Conservation (phyloP, 2,329 filamentous ascomycete genomes). For the Trichoderma sp. region DNA sequence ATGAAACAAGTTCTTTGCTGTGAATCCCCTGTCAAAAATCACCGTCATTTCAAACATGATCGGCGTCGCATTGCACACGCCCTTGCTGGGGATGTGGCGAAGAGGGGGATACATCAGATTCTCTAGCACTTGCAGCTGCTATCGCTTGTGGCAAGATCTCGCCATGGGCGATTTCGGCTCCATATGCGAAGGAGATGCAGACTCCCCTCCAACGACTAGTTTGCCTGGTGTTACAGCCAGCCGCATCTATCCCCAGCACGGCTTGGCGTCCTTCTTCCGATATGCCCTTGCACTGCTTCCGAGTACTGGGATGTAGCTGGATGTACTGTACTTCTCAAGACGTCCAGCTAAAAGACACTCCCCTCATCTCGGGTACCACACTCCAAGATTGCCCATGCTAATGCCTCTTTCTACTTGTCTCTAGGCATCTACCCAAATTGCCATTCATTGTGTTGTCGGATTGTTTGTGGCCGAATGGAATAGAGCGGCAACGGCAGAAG, state of each 20-base stretch:
- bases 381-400: neutral
- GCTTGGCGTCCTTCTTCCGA: slow-evolving; percentile 34
- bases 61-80: neutral
- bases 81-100: neutral
- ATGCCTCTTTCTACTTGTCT: neutral
- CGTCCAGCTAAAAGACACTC: neutral
- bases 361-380: slow-evolving; percentile 20
- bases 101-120: slow-evolving; percentile 1
- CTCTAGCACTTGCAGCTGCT: neutral
- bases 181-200: slow-evolving; percentile 24
- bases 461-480: neutral
- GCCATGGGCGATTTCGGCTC: slow-evolving; percentile 5
- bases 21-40: neutral
- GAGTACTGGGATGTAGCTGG: slow-evolving; percentile 28
- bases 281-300: slow-evolving; percentile 26
- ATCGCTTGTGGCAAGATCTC: slow-evolving; percentile 11
- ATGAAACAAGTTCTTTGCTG: neutral
- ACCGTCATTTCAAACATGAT: neutral
- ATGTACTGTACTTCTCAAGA: slow-evolving; percentile 27
- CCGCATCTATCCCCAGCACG: slow-evolving; percentile 27
- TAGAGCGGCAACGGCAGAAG: slow-evolving; percentile 1
- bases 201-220: slow-evolving; percentile 25
- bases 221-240: slow-evolving; percentile 28
- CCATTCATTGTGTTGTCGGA: neutral
- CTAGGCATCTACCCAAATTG: slow-evolving; percentile 8